Evolutionary conservation across 345 rosid genomes (phyloP).

Genomic region (Clausena lansium): DNA sequence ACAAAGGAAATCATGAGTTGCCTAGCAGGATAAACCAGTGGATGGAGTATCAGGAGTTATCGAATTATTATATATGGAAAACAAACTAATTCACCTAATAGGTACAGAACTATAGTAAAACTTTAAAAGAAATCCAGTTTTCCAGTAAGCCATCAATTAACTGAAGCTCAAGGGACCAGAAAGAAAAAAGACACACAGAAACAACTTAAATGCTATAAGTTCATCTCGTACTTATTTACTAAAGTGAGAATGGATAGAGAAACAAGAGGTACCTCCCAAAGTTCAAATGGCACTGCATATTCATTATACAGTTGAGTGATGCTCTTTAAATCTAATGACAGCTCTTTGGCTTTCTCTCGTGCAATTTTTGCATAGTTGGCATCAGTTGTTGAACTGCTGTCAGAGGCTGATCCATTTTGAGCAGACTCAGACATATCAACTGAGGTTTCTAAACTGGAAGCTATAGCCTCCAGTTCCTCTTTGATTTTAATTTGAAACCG

Average conservation of each 20-base stretch:
- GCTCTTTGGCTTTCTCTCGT: conserved; percentile 80
- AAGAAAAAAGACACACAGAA: not conserved
- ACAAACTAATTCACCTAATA: not conserved
- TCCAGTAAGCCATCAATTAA: not conserved
- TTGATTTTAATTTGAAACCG: conserved; percentile 87
- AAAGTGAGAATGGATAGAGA: conserved; percentile 12
- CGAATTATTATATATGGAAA: not conserved
- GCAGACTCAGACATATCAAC: conserved; percentile 52
- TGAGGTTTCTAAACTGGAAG: conserved; percentile 52
- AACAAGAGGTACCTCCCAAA: conserved; percentile 79
- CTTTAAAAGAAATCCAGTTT: not conserved
- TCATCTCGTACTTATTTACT: not conserved
- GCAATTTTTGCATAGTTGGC: conserved; percentile 50
- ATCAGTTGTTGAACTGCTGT: conserved; percentile 38
- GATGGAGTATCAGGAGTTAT: not conserved
- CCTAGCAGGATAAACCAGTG: not conserved
- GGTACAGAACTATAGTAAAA: not conserved
- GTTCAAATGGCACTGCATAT: conserved; percentile 93
- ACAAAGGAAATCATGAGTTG: not conserved
- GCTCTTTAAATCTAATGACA: conserved; percentile 84
- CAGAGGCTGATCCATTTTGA: conserved; percentile 46
- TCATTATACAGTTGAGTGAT: conserved; percentile 95
- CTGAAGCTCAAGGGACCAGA: not conserved
- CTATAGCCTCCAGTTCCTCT: conserved; percentile 75
- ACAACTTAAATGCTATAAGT: not conserved